Percentiles rank a stretch among this genome's conserved stretches.
phyloP scores from a whole-genome alignment of 371 early-diverging fungal species.

The Mucor mucedo region DNA sequence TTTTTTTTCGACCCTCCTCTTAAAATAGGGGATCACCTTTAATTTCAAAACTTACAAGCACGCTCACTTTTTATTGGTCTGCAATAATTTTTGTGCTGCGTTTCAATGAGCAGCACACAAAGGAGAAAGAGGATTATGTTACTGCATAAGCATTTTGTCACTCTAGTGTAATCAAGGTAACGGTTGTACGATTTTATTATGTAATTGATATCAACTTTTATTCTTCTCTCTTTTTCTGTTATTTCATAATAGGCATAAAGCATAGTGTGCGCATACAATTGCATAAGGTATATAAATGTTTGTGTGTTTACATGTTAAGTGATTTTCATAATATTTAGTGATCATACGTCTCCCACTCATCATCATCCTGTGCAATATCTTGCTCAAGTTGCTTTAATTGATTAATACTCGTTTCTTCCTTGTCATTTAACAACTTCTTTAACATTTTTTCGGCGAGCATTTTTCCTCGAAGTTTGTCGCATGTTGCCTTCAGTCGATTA shows the following conservation, averaged over 20 bases:
- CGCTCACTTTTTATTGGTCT: conserved; percentile 6
- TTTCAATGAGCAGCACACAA: not conserved
- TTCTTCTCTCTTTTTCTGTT: not conserved
- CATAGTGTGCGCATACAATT: not conserved
- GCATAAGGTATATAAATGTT: not conserved
- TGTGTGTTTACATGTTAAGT: not conserved
- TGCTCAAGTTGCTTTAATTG: conserved; percentile 18
- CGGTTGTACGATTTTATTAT: not conserved
- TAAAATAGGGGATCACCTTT: conserved; percentile 2
- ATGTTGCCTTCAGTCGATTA: conserved; percentile 47
- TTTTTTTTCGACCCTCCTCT: conserved; percentile 3
- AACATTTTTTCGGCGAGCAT: conserved; percentile 63
- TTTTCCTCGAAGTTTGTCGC: conserved; percentile 61
- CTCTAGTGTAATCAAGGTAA: not conserved
- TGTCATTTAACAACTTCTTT: conserved; percentile 25
- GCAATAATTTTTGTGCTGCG: conserved; percentile 1
- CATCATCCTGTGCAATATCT: conserved; percentile 18
- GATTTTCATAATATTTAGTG: not conserved
- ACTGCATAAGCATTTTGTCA: not conserved
- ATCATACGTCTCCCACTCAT: not conserved
- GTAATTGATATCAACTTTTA: not conserved
- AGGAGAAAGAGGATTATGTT: not conserved
- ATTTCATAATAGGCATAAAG: not conserved
- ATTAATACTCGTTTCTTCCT: not conserved
- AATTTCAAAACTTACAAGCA: not conserved